phyloP scores from a whole-genome alignment of 495 filamentous ascomycete species.

The Darksidea phi region DNA sequence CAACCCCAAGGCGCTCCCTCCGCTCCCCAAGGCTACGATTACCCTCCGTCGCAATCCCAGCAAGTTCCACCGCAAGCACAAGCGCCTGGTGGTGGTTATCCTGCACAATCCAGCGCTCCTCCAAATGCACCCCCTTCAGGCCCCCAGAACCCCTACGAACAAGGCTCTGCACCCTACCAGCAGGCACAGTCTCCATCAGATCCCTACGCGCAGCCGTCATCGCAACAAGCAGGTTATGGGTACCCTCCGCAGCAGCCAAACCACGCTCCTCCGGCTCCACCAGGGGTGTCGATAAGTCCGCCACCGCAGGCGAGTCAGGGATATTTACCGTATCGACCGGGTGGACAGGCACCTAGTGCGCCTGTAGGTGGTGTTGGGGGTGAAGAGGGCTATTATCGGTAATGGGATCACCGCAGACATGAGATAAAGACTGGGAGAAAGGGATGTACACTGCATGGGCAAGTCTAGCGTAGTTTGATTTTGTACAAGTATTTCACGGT shows the following conservation, averaged over 20 bases:
- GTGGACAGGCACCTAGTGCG: slow-evolving; percentile 17
- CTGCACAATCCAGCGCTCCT: slow-evolving; percentile 5
- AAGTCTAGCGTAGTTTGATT: neutral
- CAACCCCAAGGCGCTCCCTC: slow-evolving; percentile 20
- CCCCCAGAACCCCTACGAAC: slow-evolving; percentile 26
- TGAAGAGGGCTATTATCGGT: slow-evolving; percentile 35
- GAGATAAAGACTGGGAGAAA: no score
- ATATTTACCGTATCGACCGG: slow-evolving; percentile 32
- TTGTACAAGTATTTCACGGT: no score
- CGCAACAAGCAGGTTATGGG: slow-evolving; percentile 18
- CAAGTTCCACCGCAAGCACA: slow-evolving; percentile 4
- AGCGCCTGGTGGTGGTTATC: slow-evolving; percentile 7
- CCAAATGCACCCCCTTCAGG: slow-evolving; percentile 12
- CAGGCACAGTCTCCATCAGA: slow-evolving; percentile 20
- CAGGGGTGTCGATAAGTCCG: slow-evolving; percentile 16
- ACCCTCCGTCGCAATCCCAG: slow-evolving; percentile 13
- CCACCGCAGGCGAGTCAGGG: slow-evolving; percentile 7
- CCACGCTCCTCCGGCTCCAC: slow-evolving; percentile 28
- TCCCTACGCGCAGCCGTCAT: slow-evolving; percentile 20
- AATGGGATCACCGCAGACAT: no score
- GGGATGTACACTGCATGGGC: neutral
- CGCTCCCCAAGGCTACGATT: slow-evolving; percentile 22
- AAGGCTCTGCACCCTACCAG: slow-evolving; percentile 15
- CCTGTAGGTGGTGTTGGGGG: slow-evolving; percentile 13
- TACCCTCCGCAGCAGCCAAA: slow-evolving; percentile 27